A percentile compares a stretch with the other conserved stretches of the same genome.
Evolutionary conservation across 2,329 filamentous ascomycete species (phyloP).

Genomic region (Bisporella sp.): DNA sequence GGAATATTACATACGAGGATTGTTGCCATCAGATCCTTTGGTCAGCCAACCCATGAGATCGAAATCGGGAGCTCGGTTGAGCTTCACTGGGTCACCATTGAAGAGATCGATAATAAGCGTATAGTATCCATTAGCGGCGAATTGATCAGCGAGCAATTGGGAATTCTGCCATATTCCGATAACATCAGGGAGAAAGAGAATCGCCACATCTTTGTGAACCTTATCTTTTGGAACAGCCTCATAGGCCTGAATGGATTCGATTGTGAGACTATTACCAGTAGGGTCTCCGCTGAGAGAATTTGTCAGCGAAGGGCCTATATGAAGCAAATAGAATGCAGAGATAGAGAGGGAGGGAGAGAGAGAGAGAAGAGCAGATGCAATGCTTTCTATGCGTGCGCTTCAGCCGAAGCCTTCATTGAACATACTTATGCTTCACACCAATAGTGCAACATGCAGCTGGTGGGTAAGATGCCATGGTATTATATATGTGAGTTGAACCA

Average conservation of each 20-base stretch:
- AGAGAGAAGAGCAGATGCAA: no score
- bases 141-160: constrained; percentile 66
- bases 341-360: neutral
- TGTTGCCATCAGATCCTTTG: constrained; percentile 24
- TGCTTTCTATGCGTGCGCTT: no score
- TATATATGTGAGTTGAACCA: no score
- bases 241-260: constrained; percentile 26
- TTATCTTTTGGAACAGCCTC: constrained; percentile 22
- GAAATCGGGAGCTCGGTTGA: constrained; percentile 41
- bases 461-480: constrained; percentile 26
- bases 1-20: constrained; percentile 17
- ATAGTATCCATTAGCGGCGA: constrained; percentile 53
- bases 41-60: constrained; percentile 42
- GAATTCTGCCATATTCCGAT: constrained; percentile 42
- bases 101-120: constrained; percentile 63
- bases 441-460: constrained; percentile 27
- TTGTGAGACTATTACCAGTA: constrained; percentile 22
- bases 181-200: constrained; percentile 26
- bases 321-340: neutral
- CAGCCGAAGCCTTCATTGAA: neutral
- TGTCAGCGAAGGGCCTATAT: constrained; percentile 1
- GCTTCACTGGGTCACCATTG: constrained; percentile 53
- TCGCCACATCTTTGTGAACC: constrained; percentile 24
- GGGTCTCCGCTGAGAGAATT: constrained; percentile 18
- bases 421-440: constrained; percentile 28